Evolutionary conservation across 805 yeast species (phyloP).

Genomic region (Jamesozyma rosinii): DNA sequence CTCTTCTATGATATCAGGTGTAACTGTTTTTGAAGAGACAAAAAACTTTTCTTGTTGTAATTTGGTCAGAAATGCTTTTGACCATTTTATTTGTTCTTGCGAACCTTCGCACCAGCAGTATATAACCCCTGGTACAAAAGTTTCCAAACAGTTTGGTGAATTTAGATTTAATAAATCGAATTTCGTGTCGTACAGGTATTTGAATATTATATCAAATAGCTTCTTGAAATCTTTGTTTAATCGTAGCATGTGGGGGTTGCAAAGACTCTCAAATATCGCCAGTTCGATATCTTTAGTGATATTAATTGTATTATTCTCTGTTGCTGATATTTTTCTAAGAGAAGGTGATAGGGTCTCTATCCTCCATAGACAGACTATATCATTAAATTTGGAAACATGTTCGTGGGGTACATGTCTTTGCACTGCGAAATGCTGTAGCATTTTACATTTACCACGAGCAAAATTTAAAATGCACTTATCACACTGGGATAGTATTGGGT

Average conservation of each 20-base stretch:
- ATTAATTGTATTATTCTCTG: conserved; percentile 14
- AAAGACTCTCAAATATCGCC: conserved; percentile 39
- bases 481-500: conserved; percentile 39
- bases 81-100: conserved; percentile 40
- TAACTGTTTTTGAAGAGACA: conserved; percentile 16
- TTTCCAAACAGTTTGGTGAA: conserved; percentile 9
- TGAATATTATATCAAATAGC: conserved; percentile 33
- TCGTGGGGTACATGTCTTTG: conserved; percentile 42
- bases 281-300: conserved; percentile 20
- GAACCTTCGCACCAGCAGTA: conserved; percentile 49
- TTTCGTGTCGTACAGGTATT: conserved; percentile 23
- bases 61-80: conserved; percentile 29
- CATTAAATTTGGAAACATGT: conserved; percentile 29
- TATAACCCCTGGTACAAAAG: conserved; percentile 42
- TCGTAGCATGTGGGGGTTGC: conserved; percentile 45
- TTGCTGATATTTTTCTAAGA: conserved; percentile 16
- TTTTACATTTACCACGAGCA: conserved; percentile 42
- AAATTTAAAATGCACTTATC: conserved; percentile 45
- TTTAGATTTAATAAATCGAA: conserved; percentile 22
- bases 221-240: conserved; percentile 29
- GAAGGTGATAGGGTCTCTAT: conserved; percentile 19
- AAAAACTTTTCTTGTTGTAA: conserved; percentile 11
- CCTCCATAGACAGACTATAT: conserved; percentile 32
- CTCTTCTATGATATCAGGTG: conserved; percentile 44
- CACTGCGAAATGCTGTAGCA: conserved; percentile 44